These are phyloP conservation scores for Triangularia verruculosa DNA, from an alignment of 2,329 filamentous ascomycete species.

Conservation along the genomic window DNA sequence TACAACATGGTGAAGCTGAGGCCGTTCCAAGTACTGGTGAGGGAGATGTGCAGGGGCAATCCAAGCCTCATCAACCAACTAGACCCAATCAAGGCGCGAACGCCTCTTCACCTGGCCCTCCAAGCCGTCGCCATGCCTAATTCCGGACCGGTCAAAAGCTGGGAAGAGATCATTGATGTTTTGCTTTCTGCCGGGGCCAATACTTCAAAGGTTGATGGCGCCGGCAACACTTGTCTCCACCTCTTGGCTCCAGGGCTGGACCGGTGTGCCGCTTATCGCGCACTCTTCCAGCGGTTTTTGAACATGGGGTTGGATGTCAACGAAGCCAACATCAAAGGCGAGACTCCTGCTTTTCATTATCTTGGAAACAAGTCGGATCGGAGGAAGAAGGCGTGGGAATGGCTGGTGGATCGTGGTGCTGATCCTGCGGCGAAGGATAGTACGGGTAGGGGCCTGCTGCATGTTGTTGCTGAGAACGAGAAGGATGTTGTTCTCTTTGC, in stretches of 20 bases:
- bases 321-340: conserved; percentile 10
- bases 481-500: conserved; percentile 26
- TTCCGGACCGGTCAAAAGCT: not conserved
- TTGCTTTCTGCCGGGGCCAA: conserved; percentile 29
- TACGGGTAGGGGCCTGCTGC: conserved; percentile 31
- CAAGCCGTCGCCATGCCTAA: not conserved
- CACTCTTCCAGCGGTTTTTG: not conserved
- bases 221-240: conserved; percentile 23
- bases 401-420: conserved; percentile 25
- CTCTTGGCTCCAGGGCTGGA: not conserved
- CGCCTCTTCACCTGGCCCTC: conserved; percentile 11
- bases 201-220: conserved; percentile 18
- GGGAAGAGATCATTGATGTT: conserved; percentile 12
- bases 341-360: conserved; percentile 17
- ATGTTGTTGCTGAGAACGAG: conserved; percentile 28
- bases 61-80: not conserved
- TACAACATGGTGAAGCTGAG: not conserved
- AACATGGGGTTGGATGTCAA: conserved; percentile 12
- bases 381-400: not conserved
- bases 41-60: not conserved
- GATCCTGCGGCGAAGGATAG: conserved; percentile 31
- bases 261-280: not conserved
- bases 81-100: conserved; percentile 6
- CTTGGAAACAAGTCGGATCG: not conserved
- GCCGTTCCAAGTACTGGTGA: not conserved